Base-by-base conservation (phyloP, 2,329 filamentous ascomycete species). In the Sporothrix luriei region DNA sequence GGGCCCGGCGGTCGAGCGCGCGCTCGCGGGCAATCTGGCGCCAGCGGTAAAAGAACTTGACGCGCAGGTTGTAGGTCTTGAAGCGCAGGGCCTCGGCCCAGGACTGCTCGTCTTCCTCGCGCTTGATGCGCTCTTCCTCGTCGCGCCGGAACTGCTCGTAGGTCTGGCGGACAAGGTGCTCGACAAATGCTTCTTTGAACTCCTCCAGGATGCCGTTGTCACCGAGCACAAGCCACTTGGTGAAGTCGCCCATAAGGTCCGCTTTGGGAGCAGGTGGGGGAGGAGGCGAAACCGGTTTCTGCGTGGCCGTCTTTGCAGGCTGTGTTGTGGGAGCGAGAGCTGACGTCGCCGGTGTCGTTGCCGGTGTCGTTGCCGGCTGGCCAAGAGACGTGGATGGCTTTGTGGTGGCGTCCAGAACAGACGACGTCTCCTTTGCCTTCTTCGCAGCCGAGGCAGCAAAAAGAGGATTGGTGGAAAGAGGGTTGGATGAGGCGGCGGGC, bases 1-100 rank as follows among this genome's bases (percentile, higher is more conserved):
- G 80, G 9, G 86, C 83, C 26, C 87, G 81, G n/a, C 80, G 80
- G 69, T 82, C 80, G 19, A 85, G 80, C 3, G 83, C 81, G 21
- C 80, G 81, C 59, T 82, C 80, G 14, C 85, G 80, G 10, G 83
- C 84, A 51, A 78, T 81, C 16, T 83, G 76, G 64, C 82, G 83
- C 86, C 86, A 88, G 21, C 79, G 79, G 73, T 87, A 87, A 71
- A 88, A 87, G 75, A 81, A 88, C 62, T 83, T 86, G 70, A 87
- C 78, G 14, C 79, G 78, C 40, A 88, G 78, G 68, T 80, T 86
- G 74, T 85, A 83, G 3, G 73, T 74, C 49, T 83, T 80, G 73
- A 84, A 86, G n/a, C 79, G 76, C 19, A 80, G 78, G 16, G 85
- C 85, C 68, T 84, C 78, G 2, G 80, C 80, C 79, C 76, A 84